Conservation (phyloP, 208 protist genomes). For the Wallacemonas sp. region DNA sequence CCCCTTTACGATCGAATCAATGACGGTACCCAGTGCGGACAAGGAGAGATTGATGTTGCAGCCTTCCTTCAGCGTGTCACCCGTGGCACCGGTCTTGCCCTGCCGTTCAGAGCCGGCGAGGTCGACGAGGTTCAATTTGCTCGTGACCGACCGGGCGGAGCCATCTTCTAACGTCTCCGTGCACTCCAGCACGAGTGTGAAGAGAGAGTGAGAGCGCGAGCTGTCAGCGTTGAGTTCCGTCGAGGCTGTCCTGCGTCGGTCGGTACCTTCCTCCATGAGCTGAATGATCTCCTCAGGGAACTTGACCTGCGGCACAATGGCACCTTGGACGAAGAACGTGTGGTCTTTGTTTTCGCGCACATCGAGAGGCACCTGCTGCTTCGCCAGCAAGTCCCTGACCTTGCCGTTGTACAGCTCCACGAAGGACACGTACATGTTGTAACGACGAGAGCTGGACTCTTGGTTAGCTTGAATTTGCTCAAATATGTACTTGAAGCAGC, state of each 20-base stretch:
- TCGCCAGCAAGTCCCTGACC: constrained; percentile 81
- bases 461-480: constrained; percentile 52
- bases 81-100: constrained; percentile 87
- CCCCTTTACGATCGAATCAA: constrained; percentile 91
- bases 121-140: constrained; percentile 93
- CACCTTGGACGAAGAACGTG: constrained; percentile 84
- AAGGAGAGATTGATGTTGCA: constrained; percentile 94
- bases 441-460: constrained; percentile 34
- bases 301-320: constrained; percentile 74
- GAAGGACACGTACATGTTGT: constrained; percentile 82
- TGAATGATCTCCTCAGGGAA: constrained; percentile 69
- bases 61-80: constrained; percentile 92
- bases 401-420: constrained; percentile 92
- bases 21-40: constrained; percentile 87
- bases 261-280: constrained; percentile 88
- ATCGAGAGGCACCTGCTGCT: constrained; percentile 83
- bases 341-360: constrained; percentile 84
- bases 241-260: constrained; percentile 71
- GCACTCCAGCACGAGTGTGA: constrained; percentile 85
- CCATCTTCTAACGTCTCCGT: constrained; percentile 78
- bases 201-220: constrained; percentile 90
- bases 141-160: constrained; percentile 62
- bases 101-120: constrained; percentile 92
- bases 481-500: constrained; percentile 83
- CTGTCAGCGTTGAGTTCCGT: constrained; percentile 92